phyloP scores from a whole-genome alignment of 1,284 basidiomycete species.

The Sanguinoderma infundibulare region DNA sequence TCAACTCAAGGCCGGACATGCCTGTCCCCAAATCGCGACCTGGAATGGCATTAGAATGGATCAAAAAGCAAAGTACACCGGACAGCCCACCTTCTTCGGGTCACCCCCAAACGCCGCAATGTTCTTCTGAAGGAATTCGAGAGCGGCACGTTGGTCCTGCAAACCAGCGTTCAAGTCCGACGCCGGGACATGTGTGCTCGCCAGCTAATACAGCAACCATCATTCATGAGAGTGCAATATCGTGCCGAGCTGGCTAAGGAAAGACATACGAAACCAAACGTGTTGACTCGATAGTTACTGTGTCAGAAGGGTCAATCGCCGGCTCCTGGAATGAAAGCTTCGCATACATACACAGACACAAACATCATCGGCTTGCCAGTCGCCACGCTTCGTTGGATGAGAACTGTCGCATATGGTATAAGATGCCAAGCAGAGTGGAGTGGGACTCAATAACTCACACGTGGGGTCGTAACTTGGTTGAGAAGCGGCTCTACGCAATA shows the following conservation, averaged over 20 bases:
- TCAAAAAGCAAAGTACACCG: not conserved
- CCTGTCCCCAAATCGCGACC: constrained; percentile 68
- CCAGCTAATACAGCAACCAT: too few relatives aligned
- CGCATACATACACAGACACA: constrained; percentile 50
- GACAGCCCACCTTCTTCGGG: constrained; percentile 48
- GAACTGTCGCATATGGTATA: constrained; percentile 37
- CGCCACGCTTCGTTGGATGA: constrained; percentile 51
- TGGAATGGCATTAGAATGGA: constrained; percentile 26
- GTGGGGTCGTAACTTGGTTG: constrained; percentile 47
- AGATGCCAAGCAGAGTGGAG: not conserved
- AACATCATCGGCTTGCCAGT: constrained; percentile 57
- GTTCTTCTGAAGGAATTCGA: constrained; percentile 65
- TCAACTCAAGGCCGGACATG: constrained; percentile 23
- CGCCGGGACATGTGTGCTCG: constrained; percentile 50
- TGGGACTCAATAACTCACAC: constrained; percentile 36
- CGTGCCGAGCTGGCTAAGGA: not conserved
- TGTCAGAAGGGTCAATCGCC: not conserved
- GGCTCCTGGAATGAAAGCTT: not conserved
- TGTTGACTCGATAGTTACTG: constrained; percentile 63
- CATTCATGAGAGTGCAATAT: not conserved
- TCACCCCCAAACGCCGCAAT: constrained; percentile 70
- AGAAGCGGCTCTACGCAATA: constrained; percentile 45
- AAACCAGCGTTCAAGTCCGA: constrained; percentile 60
- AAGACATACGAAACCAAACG: constrained; percentile 58
- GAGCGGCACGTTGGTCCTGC: constrained; percentile 58